phyloP scores from a whole-genome alignment of 176 grass and related monocot genomes.

The Oryza longistaminata region DNA sequence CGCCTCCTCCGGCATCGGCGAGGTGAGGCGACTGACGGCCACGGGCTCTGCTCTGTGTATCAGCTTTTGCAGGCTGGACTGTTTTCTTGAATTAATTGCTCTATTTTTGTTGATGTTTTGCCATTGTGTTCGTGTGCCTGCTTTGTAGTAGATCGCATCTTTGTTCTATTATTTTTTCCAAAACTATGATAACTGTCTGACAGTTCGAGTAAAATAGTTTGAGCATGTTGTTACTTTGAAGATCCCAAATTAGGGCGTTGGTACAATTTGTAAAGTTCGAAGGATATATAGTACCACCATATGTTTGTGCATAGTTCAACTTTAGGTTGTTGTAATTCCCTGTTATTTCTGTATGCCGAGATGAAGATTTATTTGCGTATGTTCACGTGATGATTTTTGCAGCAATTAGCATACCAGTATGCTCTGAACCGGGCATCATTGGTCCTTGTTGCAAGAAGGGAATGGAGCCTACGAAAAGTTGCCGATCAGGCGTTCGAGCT shows the following conservation, averaged over 20 bases:
- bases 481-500: slow-evolving; percentile 43
- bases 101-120: not conserved
- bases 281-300: too few species aligned
- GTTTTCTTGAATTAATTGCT: not conserved
- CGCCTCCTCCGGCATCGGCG: slow-evolving; percentile 82
- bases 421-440: slow-evolving; percentile 53
- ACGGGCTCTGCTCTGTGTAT: not conserved
- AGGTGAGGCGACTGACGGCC: slow-evolving; percentile 33
- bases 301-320: too few species aligned
- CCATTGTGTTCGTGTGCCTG: too few species aligned
- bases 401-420: slow-evolving; percentile 75
- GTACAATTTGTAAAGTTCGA: too few species aligned
- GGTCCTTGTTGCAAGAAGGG: slow-evolving; percentile 62
- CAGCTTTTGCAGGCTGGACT: not conserved
- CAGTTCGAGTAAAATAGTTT: too few species aligned
- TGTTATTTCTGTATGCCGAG: not conserved
- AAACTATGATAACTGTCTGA: too few species aligned
- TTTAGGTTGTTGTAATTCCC: too few species aligned
- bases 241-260: too few species aligned
- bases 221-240: too few species aligned
- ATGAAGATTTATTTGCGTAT: too few species aligned
- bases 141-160: not conserved
- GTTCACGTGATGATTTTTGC: not conserved
- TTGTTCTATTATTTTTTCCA: too few species aligned
- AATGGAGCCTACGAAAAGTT: slow-evolving; percentile 47